Conservation (phyloP, 257 asterid species). For the Plantago elongata region DNA sequence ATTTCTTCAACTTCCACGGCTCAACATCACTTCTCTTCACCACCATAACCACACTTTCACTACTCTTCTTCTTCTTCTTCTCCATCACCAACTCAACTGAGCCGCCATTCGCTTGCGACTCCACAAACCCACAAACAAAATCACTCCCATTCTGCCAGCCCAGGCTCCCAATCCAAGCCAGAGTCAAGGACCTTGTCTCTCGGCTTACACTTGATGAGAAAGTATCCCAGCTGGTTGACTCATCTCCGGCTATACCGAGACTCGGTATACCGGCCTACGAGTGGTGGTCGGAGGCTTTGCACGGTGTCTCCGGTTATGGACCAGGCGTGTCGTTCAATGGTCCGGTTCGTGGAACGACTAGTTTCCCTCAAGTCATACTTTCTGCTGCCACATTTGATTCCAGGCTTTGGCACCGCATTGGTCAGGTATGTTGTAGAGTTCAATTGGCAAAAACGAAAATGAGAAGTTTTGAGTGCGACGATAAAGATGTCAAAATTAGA, state of each 20-base stretch:
- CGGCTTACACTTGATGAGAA: slow-evolving; percentile 74
- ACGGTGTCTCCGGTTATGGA: slow-evolving; percentile 74
- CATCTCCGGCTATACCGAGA: slow-evolving; percentile 61
- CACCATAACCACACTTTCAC: slow-evolving; percentile 4
- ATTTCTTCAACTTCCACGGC: slow-evolving; percentile 41
- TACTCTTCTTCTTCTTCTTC: slow-evolving; percentile 13
- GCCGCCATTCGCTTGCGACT: slow-evolving; percentile 55
- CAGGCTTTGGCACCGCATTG: slow-evolving; percentile 78
- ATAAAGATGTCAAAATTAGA: no score
- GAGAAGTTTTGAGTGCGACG: no score
- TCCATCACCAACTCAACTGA: slow-evolving; percentile 25
- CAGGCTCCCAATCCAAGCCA: slow-evolving; percentile 34
- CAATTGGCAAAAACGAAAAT: no score
- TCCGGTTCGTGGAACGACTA: slow-evolving; percentile 49
- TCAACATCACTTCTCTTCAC: slow-evolving; percentile 27
- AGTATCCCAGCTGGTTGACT: slow-evolving; percentile 65
- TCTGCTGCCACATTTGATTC: slow-evolving; percentile 76
- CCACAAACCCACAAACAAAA: slow-evolving; percentile 32
- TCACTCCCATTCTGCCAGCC: slow-evolving; percentile 55
- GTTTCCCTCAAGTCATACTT: slow-evolving; percentile 87
- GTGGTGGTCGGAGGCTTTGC: slow-evolving; percentile 96
- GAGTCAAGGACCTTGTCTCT: slow-evolving; percentile 67
- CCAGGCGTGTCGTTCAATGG: slow-evolving; percentile 51
- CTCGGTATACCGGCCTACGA: slow-evolving; percentile 77
- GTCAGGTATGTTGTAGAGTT: slow-evolving; percentile 33